Percentiles rank a stretch among this genome's conserved stretches.
Conservation (phyloP, 768 basidiomycete genomes). For the Termitomyces sp. region DNA sequence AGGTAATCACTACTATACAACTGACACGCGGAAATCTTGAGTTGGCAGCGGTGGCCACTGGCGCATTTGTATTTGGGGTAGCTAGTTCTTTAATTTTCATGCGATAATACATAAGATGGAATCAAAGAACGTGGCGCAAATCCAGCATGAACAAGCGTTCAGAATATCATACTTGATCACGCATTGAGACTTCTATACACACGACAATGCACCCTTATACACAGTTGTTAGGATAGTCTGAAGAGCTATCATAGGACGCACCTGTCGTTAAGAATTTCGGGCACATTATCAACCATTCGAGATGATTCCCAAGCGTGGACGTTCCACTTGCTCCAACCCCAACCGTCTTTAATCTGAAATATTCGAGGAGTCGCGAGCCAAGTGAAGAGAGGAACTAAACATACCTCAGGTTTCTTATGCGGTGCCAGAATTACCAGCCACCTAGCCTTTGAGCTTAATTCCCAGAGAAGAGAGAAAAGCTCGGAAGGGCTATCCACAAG, state of each 20-base stretch:
- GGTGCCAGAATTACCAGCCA: conserved; percentile 71
- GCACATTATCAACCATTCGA: conserved; percentile 31
- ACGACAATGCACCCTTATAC: conserved; percentile 44
- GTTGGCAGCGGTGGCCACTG: conserved; percentile 25
- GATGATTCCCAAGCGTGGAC: conserved; percentile 39
- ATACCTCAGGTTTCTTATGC: conserved; percentile 72
- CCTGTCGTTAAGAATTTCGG: conserved; percentile 48
- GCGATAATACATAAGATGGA: conserved; percentile 14
- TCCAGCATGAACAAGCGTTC: not conserved
- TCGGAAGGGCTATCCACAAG: conserved; percentile 56
- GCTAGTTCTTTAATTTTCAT: conserved; percentile 24
- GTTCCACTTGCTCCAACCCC: conserved; percentile 66
- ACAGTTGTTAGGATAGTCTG: not conserved
- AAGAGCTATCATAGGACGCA: conserved; percentile 9
- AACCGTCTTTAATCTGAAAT: conserved; percentile 54
- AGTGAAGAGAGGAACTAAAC: not conserved
- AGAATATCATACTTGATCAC: conserved; percentile 1
- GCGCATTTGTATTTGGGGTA: conserved; percentile 31
- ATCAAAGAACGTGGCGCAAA: not conserved
- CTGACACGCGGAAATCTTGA: conserved; percentile 6
- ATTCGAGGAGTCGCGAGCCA: not conserved
- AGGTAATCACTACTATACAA: conserved; percentile 4
- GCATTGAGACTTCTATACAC: conserved; percentile 40
- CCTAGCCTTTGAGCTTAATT: conserved; percentile 50
- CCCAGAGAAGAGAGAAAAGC: conserved; percentile 59